Evolutionary conservation across 139 green algal genomes (phyloP).

Genomic region (Chlorella sp.): DNA sequence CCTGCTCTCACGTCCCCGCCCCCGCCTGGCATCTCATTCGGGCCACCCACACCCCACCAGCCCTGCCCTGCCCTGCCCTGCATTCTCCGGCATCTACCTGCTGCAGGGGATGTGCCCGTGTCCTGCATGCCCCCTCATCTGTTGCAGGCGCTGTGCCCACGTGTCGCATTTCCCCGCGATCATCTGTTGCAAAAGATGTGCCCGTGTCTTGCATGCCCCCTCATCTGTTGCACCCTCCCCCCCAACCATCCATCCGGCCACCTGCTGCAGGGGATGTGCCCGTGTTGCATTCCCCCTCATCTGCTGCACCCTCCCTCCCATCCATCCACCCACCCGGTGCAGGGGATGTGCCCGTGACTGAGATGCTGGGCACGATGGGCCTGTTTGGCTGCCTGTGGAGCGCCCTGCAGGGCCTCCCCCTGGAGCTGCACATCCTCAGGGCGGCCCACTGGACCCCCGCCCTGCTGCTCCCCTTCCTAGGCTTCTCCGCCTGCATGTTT

Average conservation of each 20-base stretch:
- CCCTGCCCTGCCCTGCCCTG: neutral
- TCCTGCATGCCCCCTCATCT: neutral
- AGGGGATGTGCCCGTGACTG: constrained; percentile 38
- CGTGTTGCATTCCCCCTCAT: neutral
- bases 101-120: constrained; percentile 37
- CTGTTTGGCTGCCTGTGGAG: constrained; percentile 59
- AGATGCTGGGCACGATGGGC: constrained; percentile 64
- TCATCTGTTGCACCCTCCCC: neutral
- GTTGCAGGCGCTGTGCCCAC: neutral
- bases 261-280: constrained; percentile 36
- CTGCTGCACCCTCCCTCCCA: neutral
- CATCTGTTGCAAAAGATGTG: constrained; percentile 26
- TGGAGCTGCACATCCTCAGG: constrained; percentile 32
- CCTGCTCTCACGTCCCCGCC: neutral
- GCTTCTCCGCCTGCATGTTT: constrained; percentile 68
- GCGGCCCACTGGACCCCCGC: constrained; percentile 18
- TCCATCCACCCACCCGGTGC: neutral
- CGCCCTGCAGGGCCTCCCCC: constrained; percentile 43
- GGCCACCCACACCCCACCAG: neutral
- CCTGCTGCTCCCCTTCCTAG: constrained; percentile 47
- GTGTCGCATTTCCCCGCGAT: neutral
- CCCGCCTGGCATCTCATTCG: neutral
- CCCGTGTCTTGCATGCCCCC: neutral
- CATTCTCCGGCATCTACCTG: neutral
- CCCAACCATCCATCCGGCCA: neutral